These are phyloP conservation scores for Pestalotiopsis fici DNA, from an alignment of 2,329 filamentous ascomycete species.

Conservation along the genomic window DNA sequence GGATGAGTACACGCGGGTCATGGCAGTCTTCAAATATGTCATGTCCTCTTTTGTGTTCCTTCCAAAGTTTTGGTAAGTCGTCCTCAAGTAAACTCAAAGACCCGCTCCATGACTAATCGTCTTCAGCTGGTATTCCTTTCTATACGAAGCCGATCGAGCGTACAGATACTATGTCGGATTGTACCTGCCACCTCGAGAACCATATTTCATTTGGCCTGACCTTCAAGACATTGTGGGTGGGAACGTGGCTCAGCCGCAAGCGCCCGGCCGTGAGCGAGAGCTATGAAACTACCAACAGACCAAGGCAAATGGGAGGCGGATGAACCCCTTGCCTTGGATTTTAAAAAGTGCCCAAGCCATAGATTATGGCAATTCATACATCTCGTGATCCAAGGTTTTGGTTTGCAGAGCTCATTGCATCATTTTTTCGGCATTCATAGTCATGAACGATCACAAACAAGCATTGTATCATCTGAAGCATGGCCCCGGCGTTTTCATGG, in stretches of 20 bases:
- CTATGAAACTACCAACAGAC: background rate
- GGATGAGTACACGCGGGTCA: constrained; percentile 45
- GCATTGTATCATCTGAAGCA: background rate
- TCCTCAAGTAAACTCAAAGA: background rate
- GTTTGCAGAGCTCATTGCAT: background rate
- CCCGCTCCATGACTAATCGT: background rate
- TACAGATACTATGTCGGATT: constrained; percentile 55
- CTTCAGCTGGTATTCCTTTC: constrained; percentile 42
- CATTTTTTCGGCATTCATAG: background rate
- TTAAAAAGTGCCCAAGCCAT: background rate
- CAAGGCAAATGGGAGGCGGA: background rate
- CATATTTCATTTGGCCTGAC: constrained; percentile 45
- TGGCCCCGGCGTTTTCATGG: background rate
- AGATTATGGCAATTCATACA: background rate
- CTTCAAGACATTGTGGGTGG: constrained; percentile 38
- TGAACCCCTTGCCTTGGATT: background rate
- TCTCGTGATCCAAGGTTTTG: background rate
- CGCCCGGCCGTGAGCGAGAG: background rate
- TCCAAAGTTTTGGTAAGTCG: constrained; percentile 70
- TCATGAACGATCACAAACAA: background rate
- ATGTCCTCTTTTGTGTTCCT: constrained; percentile 69
- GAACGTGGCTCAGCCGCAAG: background rate
- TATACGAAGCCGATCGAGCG: constrained; percentile 44
- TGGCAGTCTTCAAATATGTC: constrained; percentile 65
- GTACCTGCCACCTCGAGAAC: constrained; percentile 49